These are phyloP conservation scores for Yamadazyma blattariae DNA, from an alignment of 1,139 yeast genomes.

Conservation along the genomic window DNA sequence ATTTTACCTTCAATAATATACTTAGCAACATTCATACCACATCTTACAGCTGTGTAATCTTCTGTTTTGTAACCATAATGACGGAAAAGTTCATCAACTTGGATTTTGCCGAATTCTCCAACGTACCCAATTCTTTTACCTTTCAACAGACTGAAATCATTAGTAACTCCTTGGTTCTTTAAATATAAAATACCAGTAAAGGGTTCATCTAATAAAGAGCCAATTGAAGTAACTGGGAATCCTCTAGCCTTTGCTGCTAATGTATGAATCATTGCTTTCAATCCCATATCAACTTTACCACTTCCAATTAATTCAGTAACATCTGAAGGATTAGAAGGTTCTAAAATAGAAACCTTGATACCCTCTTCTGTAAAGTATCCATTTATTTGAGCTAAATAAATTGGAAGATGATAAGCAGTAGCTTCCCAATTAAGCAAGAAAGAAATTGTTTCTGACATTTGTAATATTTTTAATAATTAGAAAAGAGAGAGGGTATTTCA, in stretches of 20 bases:
- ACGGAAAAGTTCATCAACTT: conserved; percentile 53
- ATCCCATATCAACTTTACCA: conserved; percentile 58
- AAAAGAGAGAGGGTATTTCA: no score
- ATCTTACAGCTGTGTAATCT: conserved; percentile 58
- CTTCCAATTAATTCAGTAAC: conserved; percentile 57
- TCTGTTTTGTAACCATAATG: conserved; percentile 55
- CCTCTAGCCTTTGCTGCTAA: conserved; percentile 61
- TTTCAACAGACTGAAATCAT: conserved; percentile 49
- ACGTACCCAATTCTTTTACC: conserved; percentile 57
- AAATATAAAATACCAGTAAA: conserved; percentile 55
- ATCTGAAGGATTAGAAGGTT: conserved; percentile 59
- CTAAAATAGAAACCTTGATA: conserved; percentile 50
- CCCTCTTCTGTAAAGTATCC: conserved; percentile 53
- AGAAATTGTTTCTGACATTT: conserved; percentile 37
- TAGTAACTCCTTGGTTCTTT: conserved; percentile 49
- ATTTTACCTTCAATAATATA: conserved; percentile 53
- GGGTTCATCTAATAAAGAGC: conserved; percentile 55
- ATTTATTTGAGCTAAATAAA: conserved; percentile 48
- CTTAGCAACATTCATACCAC: conserved; percentile 61
- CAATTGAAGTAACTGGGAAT: conserved; percentile 55
- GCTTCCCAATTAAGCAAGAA: conserved; percentile 57
- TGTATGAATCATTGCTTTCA: conserved; percentile 61
- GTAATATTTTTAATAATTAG: no score
- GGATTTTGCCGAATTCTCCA: conserved; percentile 60
- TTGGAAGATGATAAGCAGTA: conserved; percentile 56